A percentile compares a stretch with the other conserved stretches of the same genome.
These are phyloP conservation scores for Lactarius vividus DNA, from an alignment of 768 basidiomycete species.

Conservation along the genomic window DNA sequence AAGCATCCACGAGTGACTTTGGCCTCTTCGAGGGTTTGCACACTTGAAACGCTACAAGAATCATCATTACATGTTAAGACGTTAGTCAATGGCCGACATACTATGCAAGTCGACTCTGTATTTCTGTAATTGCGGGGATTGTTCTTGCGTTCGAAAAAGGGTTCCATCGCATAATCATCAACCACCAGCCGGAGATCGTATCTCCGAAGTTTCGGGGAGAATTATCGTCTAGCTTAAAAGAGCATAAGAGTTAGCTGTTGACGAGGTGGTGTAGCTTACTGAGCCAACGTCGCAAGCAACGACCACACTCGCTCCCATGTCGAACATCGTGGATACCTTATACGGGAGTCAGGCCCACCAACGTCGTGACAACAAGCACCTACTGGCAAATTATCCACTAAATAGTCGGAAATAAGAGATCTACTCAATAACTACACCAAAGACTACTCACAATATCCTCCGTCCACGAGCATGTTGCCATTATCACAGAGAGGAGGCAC, in stretches of 20 bases:
- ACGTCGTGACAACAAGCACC: constrained; percentile 25
- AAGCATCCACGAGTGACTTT: constrained; percentile 85
- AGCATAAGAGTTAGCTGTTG: not conserved
- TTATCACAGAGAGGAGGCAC: constrained; percentile 94
- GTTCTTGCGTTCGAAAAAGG: constrained; percentile 77
- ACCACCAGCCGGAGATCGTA: constrained; percentile 94
- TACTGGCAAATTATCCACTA: constrained; percentile 89
- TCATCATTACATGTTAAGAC: constrained; percentile 20
- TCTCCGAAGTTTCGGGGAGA: constrained; percentile 94
- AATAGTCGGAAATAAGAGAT: constrained; percentile 11
- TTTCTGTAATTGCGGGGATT: constrained; percentile 88
- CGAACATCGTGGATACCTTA: constrained; percentile 87
- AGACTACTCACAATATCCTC: constrained; percentile 67
- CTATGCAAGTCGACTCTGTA: constrained; percentile 94
- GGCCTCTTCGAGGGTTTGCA: constrained; percentile 93
- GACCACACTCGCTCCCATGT: constrained; percentile 85
- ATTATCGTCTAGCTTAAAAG: constrained; percentile 80
- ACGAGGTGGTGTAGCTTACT: constrained; percentile 42
- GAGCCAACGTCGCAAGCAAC: constrained; percentile 94
- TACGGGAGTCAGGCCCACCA: not conserved
- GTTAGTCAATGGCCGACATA: constrained; percentile 42
- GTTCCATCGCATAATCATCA: constrained; percentile 90
- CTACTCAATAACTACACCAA: not conserved
- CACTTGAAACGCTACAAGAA: constrained; percentile 79
- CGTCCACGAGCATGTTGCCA: constrained; percentile 88